phyloP scores from a whole-genome alignment of 192 early-diverging fungal genomes.

The Umbelopsis sp. region DNA sequence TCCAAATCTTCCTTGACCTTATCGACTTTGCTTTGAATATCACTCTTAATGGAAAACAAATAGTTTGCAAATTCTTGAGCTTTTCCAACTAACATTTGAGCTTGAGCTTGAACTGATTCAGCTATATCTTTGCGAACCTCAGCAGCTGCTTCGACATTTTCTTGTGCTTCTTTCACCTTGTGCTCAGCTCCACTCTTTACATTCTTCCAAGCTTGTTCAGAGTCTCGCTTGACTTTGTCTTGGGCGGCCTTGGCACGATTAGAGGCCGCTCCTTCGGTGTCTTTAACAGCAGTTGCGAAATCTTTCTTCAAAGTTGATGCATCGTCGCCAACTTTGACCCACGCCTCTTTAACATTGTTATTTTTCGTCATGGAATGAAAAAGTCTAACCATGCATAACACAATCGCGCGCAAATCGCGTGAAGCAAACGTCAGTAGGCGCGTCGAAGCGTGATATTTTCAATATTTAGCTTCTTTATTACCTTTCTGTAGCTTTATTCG shows the following conservation, averaged over 20 bases:
- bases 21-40: slow-evolving; percentile 11
- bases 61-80: slow-evolving; percentile 9
- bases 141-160: not conserved
- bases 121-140: not conserved
- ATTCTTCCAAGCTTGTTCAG: not conserved
- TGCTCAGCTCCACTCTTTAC: not conserved
- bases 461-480: not conserved
- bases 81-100: not conserved
- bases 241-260: not conserved
- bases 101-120: not conserved
- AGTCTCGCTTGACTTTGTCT: not conserved
- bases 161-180: not conserved
- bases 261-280: not conserved
- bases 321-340: slow-evolving; percentile 1
- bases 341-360: slow-evolving; percentile 4
- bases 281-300: not conserved
- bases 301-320: not conserved
- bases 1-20: slow-evolving; percentile 15
- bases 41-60: slow-evolving; percentile 3
- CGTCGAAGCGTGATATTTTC: not conserved
- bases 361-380: slow-evolving; percentile 4
- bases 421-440: not conserved
- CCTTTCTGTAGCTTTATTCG: slow-evolving; percentile 11
- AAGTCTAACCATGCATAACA: not conserved
- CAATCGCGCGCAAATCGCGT: not conserved